Conservation (phyloP, 805 yeast genomes). For the Candida multigemmis region DNA sequence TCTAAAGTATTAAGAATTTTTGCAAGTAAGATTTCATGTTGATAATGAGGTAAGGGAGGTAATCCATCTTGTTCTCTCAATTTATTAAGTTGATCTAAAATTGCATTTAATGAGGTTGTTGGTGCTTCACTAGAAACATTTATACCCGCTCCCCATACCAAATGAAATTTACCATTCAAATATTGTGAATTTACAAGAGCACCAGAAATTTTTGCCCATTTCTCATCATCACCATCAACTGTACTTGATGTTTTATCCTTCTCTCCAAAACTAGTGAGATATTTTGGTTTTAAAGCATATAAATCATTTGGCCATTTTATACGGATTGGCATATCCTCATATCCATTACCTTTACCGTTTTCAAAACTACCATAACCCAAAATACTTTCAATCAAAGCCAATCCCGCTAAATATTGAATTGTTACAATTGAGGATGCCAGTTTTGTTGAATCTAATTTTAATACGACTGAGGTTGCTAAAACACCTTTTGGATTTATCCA, state of each 20-base stretch:
- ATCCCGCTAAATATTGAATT: slow-evolving; percentile 73
- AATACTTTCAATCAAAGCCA: slow-evolving; percentile 78
- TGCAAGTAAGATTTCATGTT: slow-evolving; percentile 53
- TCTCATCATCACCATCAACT: slow-evolving; percentile 48
- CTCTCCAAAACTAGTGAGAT: slow-evolving; percentile 15
- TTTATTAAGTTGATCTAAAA: slow-evolving; percentile 53
- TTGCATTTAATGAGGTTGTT: slow-evolving; percentile 75
- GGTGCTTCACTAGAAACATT: slow-evolving; percentile 84
- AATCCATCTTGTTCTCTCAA: slow-evolving; percentile 35
- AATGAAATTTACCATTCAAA: slow-evolving; percentile 46
- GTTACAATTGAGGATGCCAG: slow-evolving; percentile 59
- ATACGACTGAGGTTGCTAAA: slow-evolving; percentile 66
- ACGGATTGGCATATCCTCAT: slow-evolving; percentile 66
- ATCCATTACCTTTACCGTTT: slow-evolving; percentile 40
- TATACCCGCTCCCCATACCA: slow-evolving; percentile 82
- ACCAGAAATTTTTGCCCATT: slow-evolving; percentile 75
- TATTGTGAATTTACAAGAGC: slow-evolving; percentile 74
- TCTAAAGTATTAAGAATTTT: slow-evolving; percentile 58
- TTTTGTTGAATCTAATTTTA: slow-evolving; percentile 42
- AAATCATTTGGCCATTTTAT: slow-evolving; percentile 98
- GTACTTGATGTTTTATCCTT: slow-evolving; percentile 23
- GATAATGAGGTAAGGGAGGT: slow-evolving; percentile 35
- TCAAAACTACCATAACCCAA: slow-evolving; percentile 39
- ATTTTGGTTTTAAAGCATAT: slow-evolving; percentile 64
- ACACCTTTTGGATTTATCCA: slow-evolving; percentile 97